phyloP scores from a whole-genome alignment of 192 early-diverging fungal genomes.

The Dissophora ornata region DNA sequence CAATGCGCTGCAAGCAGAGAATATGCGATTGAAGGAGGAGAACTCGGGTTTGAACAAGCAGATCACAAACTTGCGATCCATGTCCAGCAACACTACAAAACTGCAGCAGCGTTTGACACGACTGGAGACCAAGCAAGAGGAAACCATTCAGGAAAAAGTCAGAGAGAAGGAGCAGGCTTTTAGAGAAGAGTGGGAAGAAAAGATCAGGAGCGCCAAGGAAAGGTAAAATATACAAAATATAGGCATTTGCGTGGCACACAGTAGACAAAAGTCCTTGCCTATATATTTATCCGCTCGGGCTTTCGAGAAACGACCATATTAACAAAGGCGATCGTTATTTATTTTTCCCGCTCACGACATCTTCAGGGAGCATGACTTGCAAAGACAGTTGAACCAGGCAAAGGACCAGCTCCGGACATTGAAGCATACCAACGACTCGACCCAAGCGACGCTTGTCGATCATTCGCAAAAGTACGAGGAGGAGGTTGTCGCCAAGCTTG shows the following conservation, averaged over 20 bases:
- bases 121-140: slow-evolving; percentile 74
- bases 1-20: slow-evolving; percentile 63
- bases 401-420: slow-evolving; percentile 77
- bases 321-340: too few relatives aligned
- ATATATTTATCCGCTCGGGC: too few relatives aligned
- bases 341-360: too few relatives aligned
- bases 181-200: slow-evolving; percentile 80
- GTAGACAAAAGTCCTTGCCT: too few relatives aligned
- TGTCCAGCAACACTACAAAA: slow-evolving; percentile 60
- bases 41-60: slow-evolving; percentile 58
- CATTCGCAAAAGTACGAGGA: slow-evolving; percentile 79
- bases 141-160: slow-evolving; percentile 76
- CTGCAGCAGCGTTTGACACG: slow-evolving; percentile 67
- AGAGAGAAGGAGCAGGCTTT: slow-evolving; percentile 77
- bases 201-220: slow-evolving; percentile 84
- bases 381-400: slow-evolving; percentile 83
- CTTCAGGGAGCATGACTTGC: slow-evolving; percentile 83
- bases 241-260: too few relatives aligned
- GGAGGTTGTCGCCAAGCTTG: slow-evolving; percentile 81
- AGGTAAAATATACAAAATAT: slow-evolving; percentile 55
- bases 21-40: slow-evolving; percentile 65
- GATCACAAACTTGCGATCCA: slow-evolving; percentile 49
- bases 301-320: too few relatives aligned
- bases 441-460: slow-evolving; percentile 75
- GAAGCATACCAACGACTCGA: slow-evolving; percentile 76